These are phyloP conservation scores for Saccharomyces hybrid DNA, from an alignment of 1,139 yeast genomes.

Conservation along the genomic window DNA sequence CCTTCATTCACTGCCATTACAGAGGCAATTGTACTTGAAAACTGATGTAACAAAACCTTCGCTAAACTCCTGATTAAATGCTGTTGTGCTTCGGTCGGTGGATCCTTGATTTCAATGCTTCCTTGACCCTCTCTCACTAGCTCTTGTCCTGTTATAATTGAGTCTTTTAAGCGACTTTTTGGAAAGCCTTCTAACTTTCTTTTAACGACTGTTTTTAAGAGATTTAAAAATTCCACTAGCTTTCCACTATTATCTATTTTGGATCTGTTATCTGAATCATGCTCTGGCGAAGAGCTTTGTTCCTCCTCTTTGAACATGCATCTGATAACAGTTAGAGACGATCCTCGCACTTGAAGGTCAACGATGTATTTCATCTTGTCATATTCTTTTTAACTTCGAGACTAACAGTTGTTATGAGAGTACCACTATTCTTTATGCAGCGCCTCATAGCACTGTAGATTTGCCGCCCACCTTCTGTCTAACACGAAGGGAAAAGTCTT, in stretches of 20 bases:
- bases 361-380: not conserved
- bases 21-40: constrained; percentile 2
- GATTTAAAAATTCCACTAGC: not conserved
- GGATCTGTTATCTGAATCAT: not conserved
- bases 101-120: constrained; percentile 17
- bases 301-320: not conserved
- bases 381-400: not conserved
- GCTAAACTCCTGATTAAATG: constrained; percentile 22
- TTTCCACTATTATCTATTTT: not conserved
- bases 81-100: constrained; percentile 25
- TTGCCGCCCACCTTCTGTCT: not conserved
- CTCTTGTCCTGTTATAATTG: not conserved
- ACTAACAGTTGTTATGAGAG: not conserved
- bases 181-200: not conserved
- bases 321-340: not conserved
- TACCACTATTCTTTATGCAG: not conserved
- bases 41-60: constrained; percentile 26
- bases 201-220: not conserved
- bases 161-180: not conserved
- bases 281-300: not conserved
- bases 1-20: constrained; percentile 15
- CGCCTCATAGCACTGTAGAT: not conserved
- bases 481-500: not conserved
- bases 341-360: not conserved
- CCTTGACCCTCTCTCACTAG: constrained; percentile 21